Percentiles rank a stretch among this genome's conserved stretches.
Conservation (phyloP, 1,139 yeast genomes). For the Blastobotrys proliferans region DNA sequence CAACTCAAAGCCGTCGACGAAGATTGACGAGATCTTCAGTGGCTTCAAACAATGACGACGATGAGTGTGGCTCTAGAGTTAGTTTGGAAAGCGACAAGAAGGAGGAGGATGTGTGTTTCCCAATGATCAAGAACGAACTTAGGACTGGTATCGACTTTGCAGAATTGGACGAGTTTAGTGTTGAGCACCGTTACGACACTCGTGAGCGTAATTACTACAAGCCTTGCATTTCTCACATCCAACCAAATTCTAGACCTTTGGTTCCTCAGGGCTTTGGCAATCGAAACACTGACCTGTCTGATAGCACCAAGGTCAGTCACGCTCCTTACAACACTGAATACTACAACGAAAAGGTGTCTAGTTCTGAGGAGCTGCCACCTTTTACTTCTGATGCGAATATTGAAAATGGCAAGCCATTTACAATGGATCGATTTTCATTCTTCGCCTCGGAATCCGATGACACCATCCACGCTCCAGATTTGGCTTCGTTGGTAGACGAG, state of each 20-base stretch:
- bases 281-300: background rate
- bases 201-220: constrained; percentile 13
- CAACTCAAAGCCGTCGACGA: constrained; percentile 16
- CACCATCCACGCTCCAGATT: constrained; percentile 84
- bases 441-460: constrained; percentile 79
- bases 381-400: no score
- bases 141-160: constrained; percentile 36
- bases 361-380: background rate
- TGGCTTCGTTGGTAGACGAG: constrained; percentile 65
- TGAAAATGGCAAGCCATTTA: constrained; percentile 1
- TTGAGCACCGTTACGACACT: constrained; percentile 18
- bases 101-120: constrained; percentile 90
- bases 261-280: constrained; percentile 16
- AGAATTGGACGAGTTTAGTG: constrained; percentile 37
- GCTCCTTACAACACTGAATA: background rate
- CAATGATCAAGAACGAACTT: constrained; percentile 61
- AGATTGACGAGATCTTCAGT: constrained; percentile 23
- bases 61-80: constrained; percentile 27
- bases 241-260: constrained; percentile 17
- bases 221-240: constrained; percentile 11
- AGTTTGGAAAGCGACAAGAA: constrained; percentile 43
- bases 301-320: background rate
- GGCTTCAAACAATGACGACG: constrained; percentile 18
- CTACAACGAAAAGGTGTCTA: background rate
- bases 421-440: constrained; percentile 67